phyloP scores from a whole-genome alignment of 805 yeast genomes.

The Cyberlindnera mississippiensis region DNA sequence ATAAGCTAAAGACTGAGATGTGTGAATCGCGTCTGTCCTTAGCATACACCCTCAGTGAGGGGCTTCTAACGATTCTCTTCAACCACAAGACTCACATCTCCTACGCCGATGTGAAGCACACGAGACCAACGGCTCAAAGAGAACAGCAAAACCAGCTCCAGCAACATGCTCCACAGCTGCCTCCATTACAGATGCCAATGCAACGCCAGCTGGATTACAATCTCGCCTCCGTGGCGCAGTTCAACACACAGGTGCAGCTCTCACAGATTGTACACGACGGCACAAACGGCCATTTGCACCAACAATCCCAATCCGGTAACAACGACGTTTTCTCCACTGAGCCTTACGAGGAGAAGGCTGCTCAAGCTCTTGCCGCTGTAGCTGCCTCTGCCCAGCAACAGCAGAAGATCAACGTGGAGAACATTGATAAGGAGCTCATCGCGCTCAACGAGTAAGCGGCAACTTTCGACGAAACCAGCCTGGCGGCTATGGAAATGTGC shows the following conservation, averaged over 20 bases:
- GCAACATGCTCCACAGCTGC: constrained; percentile 2
- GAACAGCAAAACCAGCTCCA: background rate
- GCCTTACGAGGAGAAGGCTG: constrained; percentile 13
- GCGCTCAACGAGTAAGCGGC: constrained; percentile 17
- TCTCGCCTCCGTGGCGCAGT: constrained; percentile 15
- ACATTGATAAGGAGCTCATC: constrained; percentile 26
- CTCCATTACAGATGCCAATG: constrained; percentile 6
- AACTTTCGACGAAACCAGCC: too few species aligned
- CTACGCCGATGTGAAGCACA: constrained; percentile 24
- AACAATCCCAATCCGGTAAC: background rate
- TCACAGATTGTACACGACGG: background rate
- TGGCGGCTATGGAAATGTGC: too few species aligned
- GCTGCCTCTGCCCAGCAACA: constrained; percentile 13
- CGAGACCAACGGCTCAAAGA: background rate
- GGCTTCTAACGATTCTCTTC: constrained; percentile 33
- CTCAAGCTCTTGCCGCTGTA: constrained; percentile 14
- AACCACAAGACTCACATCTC: constrained; percentile 41
- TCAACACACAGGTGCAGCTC: constrained; percentile 7
- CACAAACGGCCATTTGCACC: too few species aligned
- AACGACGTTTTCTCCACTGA: constrained; percentile 2
- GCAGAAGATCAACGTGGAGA: constrained; percentile 17
- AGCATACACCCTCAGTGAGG: constrained; percentile 36
- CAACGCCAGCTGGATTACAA: constrained; percentile 10
- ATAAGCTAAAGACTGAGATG: constrained; percentile 38
- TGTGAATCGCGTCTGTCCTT: constrained; percentile 39